Evolutionary conservation across 306 rosid genomes (phyloP).

Genomic region (Trifolium pratense): DNA sequence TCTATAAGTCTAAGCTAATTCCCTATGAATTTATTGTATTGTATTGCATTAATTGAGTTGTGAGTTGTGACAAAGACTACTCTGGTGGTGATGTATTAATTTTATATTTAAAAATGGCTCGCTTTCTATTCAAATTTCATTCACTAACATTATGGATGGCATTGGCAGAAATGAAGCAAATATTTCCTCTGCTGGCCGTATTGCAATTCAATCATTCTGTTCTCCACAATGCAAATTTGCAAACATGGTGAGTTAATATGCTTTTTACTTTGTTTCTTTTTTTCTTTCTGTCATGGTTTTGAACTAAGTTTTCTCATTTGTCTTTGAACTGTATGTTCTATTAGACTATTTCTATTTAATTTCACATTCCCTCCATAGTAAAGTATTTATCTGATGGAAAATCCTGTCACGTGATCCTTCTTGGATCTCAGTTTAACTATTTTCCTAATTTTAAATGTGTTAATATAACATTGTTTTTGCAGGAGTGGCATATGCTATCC

Average conservation of each 20-base stretch:
- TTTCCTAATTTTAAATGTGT: neutral
- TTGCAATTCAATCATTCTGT: slow-evolving; percentile 90
- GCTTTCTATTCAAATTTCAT: slow-evolving; percentile 29
- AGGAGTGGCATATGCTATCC: slow-evolving; percentile 95
- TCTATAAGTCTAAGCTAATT: neutral
- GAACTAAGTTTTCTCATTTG: slow-evolving; percentile 29
- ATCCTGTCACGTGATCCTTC: neutral
- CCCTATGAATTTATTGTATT: slow-evolving; percentile 16
- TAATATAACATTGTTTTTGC: slow-evolving; percentile 26
- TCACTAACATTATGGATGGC: slow-evolving; percentile 35
- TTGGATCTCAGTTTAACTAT: neutral
- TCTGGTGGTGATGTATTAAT: neutral
- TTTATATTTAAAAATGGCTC: neutral
- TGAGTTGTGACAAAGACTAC: slow-evolving; percentile 24
- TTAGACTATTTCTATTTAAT: slow-evolving; percentile 7
- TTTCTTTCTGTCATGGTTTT: neutral
- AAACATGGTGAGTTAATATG: slow-evolving; percentile 59
- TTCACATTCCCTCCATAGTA: slow-evolving; percentile 9
- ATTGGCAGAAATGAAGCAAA: slow-evolving; percentile 55
- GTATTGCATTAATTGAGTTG: slow-evolving; percentile 25
- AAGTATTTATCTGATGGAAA: slow-evolving; percentile 1
- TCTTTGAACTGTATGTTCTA: neutral
- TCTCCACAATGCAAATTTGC: slow-evolving; percentile 83
- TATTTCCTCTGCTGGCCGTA: slow-evolving; percentile 62
- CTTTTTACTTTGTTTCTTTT: slow-evolving; percentile 7